Conservation (phyloP, 345 rosid genomes). For the Moringa oleifera region DNA sequence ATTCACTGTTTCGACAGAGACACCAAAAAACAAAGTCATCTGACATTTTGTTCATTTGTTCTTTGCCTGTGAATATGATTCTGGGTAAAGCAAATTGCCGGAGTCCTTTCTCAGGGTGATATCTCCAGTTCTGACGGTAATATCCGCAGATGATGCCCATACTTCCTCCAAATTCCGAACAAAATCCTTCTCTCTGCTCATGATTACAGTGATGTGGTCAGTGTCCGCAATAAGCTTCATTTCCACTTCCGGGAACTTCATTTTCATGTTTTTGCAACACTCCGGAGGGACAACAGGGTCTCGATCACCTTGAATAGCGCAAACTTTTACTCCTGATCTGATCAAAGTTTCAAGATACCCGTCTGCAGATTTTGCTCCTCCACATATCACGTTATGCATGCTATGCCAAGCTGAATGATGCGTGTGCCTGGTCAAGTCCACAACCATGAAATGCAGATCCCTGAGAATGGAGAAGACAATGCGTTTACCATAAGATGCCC, state of each 20-base stretch:
- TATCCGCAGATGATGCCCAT: conserved; percentile 32
- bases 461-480: conserved; percentile 24
- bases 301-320: conserved; percentile 50
- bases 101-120: no score
- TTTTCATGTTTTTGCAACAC: conserved; percentile 46
- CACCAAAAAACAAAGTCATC: no score
- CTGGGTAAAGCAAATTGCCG: no score
- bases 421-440: conserved; percentile 59
- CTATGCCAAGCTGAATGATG: conserved; percentile 82
- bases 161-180: conserved; percentile 36
- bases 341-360: conserved; percentile 37
- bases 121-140: background rate
- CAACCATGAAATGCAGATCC: conserved; percentile 34
- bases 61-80: no score
- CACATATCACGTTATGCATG: conserved; percentile 77
- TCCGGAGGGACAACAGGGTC: conserved; percentile 56
- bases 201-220: conserved; percentile 45
- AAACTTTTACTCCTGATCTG: conserved; percentile 28
- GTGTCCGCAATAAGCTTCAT: conserved; percentile 34
- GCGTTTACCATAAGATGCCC: no score
- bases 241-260: conserved; percentile 38
- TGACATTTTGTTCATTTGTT: no score
- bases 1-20: no score
- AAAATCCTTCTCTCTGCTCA: conserved; percentile 46
- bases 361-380: conserved; percentile 58